These are phyloP conservation scores for Ustanciosporium gigantosporum DNA, from an alignment of 1,284 basidiomycete genomes.

Conservation along the genomic window DNA sequence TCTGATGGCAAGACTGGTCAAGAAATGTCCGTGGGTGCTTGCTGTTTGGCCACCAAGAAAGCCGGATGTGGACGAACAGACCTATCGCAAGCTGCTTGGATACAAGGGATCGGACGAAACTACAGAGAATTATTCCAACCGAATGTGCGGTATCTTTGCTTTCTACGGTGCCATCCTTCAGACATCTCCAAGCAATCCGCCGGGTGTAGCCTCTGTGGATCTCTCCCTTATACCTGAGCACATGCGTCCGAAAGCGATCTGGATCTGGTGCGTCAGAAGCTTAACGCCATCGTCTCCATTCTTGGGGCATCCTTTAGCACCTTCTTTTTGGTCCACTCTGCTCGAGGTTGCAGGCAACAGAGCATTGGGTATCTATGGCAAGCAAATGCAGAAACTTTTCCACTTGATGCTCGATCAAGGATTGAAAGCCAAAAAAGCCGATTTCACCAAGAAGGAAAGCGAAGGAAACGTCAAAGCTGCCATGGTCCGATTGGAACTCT, in stretches of 20 bases:
- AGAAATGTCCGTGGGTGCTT: slow-evolving; percentile 71
- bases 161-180: slow-evolving; percentile 83
- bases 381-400: slow-evolving; percentile 50
- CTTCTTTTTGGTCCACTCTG: slow-evolving; percentile 51
- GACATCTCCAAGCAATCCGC: slow-evolving; percentile 48
- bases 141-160: slow-evolving; percentile 81
- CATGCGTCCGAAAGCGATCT: slow-evolving; percentile 46
- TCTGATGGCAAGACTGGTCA: slow-evolving; percentile 82
- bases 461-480: slow-evolving; percentile 46
- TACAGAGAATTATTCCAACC: slow-evolving; percentile 70
- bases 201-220: slow-evolving; percentile 2
- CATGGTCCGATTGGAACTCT: slow-evolving; percentile 48
- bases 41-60: slow-evolving; percentile 60
- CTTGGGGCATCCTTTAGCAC: slow-evolving; percentile 43
- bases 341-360: slow-evolving; percentile 50
- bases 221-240: slow-evolving; percentile 19
- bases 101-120: slow-evolving; percentile 66
- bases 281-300: slow-evolving; percentile 44
- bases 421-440: slow-evolving; percentile 28
- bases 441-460: slow-evolving; percentile 17
- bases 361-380: slow-evolving; percentile 37
- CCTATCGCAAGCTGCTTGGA: slow-evolving; percentile 73
- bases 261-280: slow-evolving; percentile 53
- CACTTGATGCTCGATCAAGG: slow-evolving; percentile 45
- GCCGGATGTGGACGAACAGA: slow-evolving; percentile 62